Evolutionary conservation across 2,329 filamentous ascomycete species (phyloP), one percentile per base, ranked within the genome.

Genomic region (Myriosclerotinia scirpicola): DNA sequence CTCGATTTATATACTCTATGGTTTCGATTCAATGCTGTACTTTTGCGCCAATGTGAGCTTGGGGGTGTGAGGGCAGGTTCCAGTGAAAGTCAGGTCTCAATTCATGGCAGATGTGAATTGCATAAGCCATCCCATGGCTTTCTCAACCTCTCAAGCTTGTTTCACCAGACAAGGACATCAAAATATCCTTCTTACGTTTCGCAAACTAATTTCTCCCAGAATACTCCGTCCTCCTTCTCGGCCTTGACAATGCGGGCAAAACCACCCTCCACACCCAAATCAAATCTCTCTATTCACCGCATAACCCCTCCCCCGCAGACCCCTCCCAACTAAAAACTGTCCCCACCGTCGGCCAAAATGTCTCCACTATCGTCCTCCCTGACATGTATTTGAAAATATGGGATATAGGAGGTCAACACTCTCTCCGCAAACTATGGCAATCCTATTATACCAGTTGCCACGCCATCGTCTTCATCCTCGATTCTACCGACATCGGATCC

Each of bases 311-410:
- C 78, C 84, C 88, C 69, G 83, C 87, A 50, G 82, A 83, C 69
- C 80, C 80, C 66, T 85, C 82, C 60, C 85, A 80, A 78, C 91
- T 81, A 75, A 93, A 95, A 77, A 97, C 94, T 54, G 94, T 98
- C 9, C 95, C 95, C 38, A 99, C 95, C 26, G 94, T 98, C 73
- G 95, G 95, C 71, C 95, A 98, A 78, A 98, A 98, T 80, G 93
- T 98, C 71, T 91, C 92, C 69, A 95, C 93, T 56, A 91, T 99
- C 76, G 87, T 90, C 30, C 84, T 98, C 34, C 90, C 92, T 20
- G 92, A 97, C 78, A 94, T 97, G 87, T 97, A 98, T 82, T 84
- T 99, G 76, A 97, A 97, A 82, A 90, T 99, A 74, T 98, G 95
- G 95, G 95, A 99, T 77, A 92, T 99, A 0, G 95, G 95, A 71